A percentile compares a stretch with the other conserved stretches of the same genome.
phyloP scores from a whole-genome alignment of 2,329 filamentous ascomycete genomes.

The Diaporthe eres region DNA sequence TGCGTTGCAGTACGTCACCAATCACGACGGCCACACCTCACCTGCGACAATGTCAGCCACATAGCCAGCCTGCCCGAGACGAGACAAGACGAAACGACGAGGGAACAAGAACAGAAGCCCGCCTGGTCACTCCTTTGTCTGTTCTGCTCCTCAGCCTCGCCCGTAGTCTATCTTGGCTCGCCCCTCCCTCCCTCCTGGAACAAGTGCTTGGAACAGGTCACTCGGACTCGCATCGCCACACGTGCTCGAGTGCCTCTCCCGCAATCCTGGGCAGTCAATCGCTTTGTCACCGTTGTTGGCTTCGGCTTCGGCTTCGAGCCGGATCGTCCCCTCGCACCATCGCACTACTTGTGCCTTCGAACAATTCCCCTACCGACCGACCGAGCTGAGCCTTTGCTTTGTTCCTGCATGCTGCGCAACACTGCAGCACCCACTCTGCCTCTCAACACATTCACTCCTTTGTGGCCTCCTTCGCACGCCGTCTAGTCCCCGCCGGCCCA shows the following conservation, averaged over 20 bases:
- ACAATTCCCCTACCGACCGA: neutral
- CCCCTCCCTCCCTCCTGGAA: neutral
- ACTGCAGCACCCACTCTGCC: conserved; percentile 1
- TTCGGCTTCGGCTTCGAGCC: conserved; percentile 18
- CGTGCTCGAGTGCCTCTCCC: conserved; percentile 25
- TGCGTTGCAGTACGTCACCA: conserved; percentile 9
- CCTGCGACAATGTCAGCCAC: conserved; percentile 31
- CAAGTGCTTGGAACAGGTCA: neutral
- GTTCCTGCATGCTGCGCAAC: conserved; percentile 25
- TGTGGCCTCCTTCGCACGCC: conserved; percentile 7
- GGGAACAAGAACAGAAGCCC: conserved; percentile 1
- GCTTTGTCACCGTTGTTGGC: conserved; percentile 25
- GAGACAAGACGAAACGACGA: conserved; percentile 33
- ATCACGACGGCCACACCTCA: conserved; percentile 33
- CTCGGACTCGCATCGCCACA: conserved; percentile 16
- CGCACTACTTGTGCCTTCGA: neutral
- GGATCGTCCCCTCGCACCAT: conserved; percentile 10
- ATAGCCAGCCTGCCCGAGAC: conserved; percentile 33
- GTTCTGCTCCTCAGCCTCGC: conserved; percentile 19
- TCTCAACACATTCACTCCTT: conserved; percentile 27
- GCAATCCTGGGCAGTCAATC: neutral
- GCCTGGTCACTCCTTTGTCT: conserved; percentile 26
- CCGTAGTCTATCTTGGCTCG: neutral
- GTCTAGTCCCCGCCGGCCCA: neutral
- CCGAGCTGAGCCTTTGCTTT: neutral